phyloP scores from a whole-genome alignment of 2,329 filamentous ascomycete genomes.

The Thielaviopsis ethacetica region DNA sequence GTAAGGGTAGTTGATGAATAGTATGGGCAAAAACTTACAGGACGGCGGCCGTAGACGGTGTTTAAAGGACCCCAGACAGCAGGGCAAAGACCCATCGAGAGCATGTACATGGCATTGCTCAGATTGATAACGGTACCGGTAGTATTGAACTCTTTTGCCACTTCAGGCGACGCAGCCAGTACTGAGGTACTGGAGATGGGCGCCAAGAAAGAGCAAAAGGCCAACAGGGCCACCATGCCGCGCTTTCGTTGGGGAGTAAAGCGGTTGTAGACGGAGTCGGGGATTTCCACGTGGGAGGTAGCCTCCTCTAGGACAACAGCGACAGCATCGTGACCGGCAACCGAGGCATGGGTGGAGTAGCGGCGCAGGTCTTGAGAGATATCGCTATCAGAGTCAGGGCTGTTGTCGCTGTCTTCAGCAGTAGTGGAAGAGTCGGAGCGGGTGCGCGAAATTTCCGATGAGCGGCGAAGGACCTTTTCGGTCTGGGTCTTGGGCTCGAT shows the following conservation, averaged over 20 bases:
- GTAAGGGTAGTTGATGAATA: not conserved
- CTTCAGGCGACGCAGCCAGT: constrained; percentile 56
- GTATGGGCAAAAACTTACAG: constrained; percentile 25
- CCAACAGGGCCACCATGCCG: constrained; percentile 50
- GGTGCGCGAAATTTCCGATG: not conserved
- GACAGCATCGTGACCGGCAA: constrained; percentile 10
- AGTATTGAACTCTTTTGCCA: constrained; percentile 47
- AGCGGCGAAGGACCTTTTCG: not conserved
- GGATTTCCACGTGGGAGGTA: constrained; percentile 19
- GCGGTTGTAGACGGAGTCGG: constrained; percentile 46
- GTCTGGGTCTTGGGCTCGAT: not conserved
- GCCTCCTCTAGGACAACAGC: constrained; percentile 8
- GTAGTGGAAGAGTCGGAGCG: not conserved
- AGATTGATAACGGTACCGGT: constrained; percentile 55
- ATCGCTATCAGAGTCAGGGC: not conserved
- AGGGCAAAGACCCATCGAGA: constrained; percentile 56
- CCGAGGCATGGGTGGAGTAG: constrained; percentile 7
- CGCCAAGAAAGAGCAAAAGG: constrained; percentile 60
- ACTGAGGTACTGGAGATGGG: constrained; percentile 61
- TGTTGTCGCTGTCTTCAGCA: not conserved
- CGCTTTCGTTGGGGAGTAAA: constrained; percentile 46
- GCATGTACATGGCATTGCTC: constrained; percentile 59
- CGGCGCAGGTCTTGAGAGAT: constrained; percentile 4
- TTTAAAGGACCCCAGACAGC: constrained; percentile 59
- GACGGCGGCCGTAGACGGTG: constrained; percentile 43